phyloP scores from a whole-genome alignment of 352 stramenopile species.

The Plasmopara muralis region DNA sequence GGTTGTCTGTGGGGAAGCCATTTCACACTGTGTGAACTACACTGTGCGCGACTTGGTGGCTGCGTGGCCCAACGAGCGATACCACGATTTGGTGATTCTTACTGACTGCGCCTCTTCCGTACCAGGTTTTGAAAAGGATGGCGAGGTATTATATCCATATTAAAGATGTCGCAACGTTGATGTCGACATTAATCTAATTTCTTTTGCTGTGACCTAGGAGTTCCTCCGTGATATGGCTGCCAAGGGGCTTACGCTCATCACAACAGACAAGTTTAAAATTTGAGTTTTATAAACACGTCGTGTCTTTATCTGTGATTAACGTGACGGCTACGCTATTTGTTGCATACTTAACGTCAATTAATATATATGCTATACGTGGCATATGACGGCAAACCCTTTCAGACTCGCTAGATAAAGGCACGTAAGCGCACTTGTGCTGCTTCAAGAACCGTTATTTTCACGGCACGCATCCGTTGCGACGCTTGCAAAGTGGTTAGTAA shows the following conservation, averaged over 20 bases:
- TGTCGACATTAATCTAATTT: too few species aligned
- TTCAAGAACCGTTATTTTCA: constrained; percentile 6
- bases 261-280: constrained; percentile 34
- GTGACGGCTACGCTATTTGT: not conserved
- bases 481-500: not conserved
- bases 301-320: not conserved
- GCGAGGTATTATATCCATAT: constrained; percentile 33
- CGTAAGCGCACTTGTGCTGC: constrained; percentile 33
- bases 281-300: not conserved
- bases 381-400: constrained; percentile 17
- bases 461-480: not conserved
- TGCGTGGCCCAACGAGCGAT: constrained; percentile 70
- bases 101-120: constrained; percentile 72
- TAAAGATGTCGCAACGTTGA: not conserved
- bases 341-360: not conserved
- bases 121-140: constrained; percentile 58
- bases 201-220: too few species aligned
- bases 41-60: constrained; percentile 89
- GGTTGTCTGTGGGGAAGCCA: constrained; percentile 90
- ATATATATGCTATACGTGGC: constrained; percentile 21
- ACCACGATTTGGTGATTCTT: constrained; percentile 64
- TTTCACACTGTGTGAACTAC: constrained; percentile 97
- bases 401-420: constrained; percentile 8
- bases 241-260: constrained; percentile 57
- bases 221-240: constrained; percentile 57